Evolutionary conservation across 331 rosid species (phyloP).

Genomic region (Pyrus hybrid): DNA sequence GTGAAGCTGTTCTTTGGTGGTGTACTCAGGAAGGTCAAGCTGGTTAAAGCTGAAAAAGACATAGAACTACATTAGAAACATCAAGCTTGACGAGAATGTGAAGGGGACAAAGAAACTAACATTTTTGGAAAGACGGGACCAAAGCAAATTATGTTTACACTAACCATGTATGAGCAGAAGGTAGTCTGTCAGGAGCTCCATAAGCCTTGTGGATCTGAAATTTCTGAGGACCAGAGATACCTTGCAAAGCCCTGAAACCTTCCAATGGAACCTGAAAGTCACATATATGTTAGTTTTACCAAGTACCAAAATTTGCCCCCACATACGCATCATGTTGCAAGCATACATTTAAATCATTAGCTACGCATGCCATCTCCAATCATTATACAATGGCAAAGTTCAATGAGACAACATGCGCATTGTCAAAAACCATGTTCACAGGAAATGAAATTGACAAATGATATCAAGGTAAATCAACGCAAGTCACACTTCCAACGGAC

Average conservation of each 20-base stretch:
- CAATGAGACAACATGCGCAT: not conserved
- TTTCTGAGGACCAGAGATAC: conserved; percentile 97
- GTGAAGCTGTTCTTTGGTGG: conserved; percentile 87
- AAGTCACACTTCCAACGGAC: too few relatives aligned
- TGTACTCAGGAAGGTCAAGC: conserved; percentile 94
- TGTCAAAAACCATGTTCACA: not conserved
- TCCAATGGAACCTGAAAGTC: conserved; percentile 90
- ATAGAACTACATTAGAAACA: conserved; percentile 11
- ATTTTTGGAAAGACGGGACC: too few relatives aligned
- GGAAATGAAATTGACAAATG: not conserved
- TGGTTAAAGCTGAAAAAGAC: conserved; percentile 77
- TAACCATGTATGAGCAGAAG: conserved; percentile 99
- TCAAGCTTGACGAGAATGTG: not conserved
- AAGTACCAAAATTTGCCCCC: not conserved
- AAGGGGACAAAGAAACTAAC: not conserved
- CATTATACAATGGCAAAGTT: not conserved
- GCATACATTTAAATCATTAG: not conserved
- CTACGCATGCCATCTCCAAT: not conserved
- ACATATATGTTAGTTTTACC: not conserved
- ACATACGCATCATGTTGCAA: not conserved
- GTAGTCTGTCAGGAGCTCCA: conserved; percentile 94
- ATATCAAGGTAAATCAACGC: not conserved
- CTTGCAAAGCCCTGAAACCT: conserved; percentile 97
- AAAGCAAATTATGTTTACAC: conserved; percentile 15
- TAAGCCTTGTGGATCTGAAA: conserved; percentile 99